Evolutionary conservation across 2,329 filamentous ascomycete species (phyloP).

Genomic region (Neophaeococcomyces aloes): DNA sequence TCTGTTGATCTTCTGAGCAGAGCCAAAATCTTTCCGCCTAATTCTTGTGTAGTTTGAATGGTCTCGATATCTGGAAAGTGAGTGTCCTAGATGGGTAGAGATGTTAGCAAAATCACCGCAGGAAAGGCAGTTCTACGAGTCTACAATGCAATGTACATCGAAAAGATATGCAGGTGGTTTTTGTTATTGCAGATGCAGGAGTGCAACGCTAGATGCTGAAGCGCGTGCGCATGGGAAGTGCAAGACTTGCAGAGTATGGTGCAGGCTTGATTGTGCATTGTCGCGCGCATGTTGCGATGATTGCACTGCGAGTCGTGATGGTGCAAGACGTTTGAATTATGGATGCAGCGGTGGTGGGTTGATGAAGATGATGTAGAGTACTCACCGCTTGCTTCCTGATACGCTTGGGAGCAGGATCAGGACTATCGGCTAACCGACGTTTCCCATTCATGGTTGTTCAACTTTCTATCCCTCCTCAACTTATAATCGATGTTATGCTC

Average conservation of each 20-base stretch:
- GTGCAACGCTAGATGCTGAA: no score
- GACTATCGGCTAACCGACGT: conserved; percentile 47
- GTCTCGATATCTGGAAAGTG: conserved; percentile 41
- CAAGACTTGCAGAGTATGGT: not conserved
- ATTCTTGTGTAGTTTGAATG: conserved; percentile 56
- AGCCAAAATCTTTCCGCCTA: conserved; percentile 63
- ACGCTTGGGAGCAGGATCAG: conserved; percentile 41
- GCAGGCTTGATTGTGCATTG: not conserved
- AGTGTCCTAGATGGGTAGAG: conserved; percentile 15
- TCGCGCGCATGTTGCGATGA: not conserved
- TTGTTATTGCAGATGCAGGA: not conserved
- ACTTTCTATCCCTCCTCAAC: conserved; percentile 3
- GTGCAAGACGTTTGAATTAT: conserved; percentile 9
- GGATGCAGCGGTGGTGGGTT: conserved; percentile 9
- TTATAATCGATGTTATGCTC: not conserved
- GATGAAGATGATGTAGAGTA: conserved; percentile 10
- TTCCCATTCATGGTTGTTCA: conserved; percentile 28
- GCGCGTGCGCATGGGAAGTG: not conserved
- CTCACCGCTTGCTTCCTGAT: conserved; percentile 21
- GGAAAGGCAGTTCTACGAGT: not conserved
- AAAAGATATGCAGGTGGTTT: not conserved
- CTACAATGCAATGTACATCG: not conserved
- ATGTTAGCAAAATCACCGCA: conserved; percentile 10
- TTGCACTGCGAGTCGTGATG: not conserved
- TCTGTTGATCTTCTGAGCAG: conserved; percentile 66